Conservation (phyloP, 495 filamentous ascomycete genomes). For the Poronia punctata region DNA sequence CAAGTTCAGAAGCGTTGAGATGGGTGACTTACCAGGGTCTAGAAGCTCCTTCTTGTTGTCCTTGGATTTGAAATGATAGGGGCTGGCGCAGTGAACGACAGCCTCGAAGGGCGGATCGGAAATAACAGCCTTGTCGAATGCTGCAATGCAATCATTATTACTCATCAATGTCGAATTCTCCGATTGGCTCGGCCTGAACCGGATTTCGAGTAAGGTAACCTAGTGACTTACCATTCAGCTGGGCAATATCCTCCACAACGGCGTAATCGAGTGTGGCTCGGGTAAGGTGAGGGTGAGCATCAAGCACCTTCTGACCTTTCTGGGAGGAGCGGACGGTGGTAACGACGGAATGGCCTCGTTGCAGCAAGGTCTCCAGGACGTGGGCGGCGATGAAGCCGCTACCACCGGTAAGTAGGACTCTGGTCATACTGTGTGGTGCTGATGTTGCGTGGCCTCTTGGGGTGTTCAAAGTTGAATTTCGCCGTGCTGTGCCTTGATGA, state of each 20-base stretch:
- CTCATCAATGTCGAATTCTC: no score
- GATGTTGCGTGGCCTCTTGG: no score
- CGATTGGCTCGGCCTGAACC: no score
- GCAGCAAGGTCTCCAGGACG: constrained; percentile 14
- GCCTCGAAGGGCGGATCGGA: constrained; percentile 27
- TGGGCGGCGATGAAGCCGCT: constrained; percentile 23
- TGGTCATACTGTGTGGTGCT: no score
- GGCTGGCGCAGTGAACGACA: constrained; percentile 40
- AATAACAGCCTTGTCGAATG: constrained; percentile 18
- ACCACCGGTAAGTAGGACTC: constrained; percentile 7
- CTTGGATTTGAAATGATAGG: constrained; percentile 29
- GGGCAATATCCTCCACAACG: constrained; percentile 30
- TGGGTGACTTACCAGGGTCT: constrained; percentile 18
- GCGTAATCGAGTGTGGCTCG: constrained; percentile 20
- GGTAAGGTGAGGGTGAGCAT: constrained; percentile 16
- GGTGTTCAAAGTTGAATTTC: no score
- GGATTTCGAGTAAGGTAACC: no score
- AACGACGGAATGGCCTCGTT: constrained; percentile 23
- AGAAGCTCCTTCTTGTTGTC: constrained; percentile 36
- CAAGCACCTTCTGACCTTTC: constrained; percentile 30
- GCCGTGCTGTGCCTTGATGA: no score
- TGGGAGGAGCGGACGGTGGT: constrained; percentile 34
- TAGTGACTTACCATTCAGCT: constrained; percentile 21
- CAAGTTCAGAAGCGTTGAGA: background rate
- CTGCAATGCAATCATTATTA: background rate